These are phyloP conservation scores for Hypoxylon cercidicola DNA, from an alignment of 495 filamentous ascomycete species.

Conservation along the genomic window DNA sequence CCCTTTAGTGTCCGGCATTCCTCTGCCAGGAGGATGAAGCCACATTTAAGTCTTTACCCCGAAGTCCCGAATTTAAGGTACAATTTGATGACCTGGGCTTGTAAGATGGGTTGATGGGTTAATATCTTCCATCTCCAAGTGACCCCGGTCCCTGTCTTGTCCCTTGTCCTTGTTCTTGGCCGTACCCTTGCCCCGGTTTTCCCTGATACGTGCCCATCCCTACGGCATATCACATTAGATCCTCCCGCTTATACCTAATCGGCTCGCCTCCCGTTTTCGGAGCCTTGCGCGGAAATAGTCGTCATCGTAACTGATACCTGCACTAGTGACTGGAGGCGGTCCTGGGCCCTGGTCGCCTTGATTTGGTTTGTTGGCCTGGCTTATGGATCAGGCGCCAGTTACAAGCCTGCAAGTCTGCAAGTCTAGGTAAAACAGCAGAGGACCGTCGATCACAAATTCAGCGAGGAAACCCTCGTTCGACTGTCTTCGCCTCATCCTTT, in stretches of 20 bases:
- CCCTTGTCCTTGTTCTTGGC: conserved; percentile 3
- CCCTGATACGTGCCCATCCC: conserved; percentile 37
- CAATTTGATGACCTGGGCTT: no score
- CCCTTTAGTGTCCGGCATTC: no score
- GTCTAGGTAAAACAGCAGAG: neutral
- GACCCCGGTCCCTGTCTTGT: conserved; percentile 24
- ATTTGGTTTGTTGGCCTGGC: conserved; percentile 6
- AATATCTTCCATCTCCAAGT: conserved; percentile 7
- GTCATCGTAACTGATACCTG: conserved; percentile 43
- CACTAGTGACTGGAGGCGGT: conserved; percentile 18
- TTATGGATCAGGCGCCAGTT: conserved; percentile 15
- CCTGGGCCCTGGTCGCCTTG: no score
- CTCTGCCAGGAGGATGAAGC: no score
- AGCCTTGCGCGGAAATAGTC: conserved; percentile 45
- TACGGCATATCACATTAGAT: conserved; percentile 36
- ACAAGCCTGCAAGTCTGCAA: no score
- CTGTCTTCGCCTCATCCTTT: conserved; percentile 39
- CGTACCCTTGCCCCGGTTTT: conserved; percentile 26
- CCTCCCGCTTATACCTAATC: conserved; percentile 37
- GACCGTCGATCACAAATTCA: conserved; percentile 36
- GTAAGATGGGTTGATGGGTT: no score
- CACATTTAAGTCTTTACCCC: conserved; percentile 18
- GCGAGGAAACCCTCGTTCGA: conserved; percentile 14
- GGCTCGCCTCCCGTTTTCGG: conserved; percentile 47
- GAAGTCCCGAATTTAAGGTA: conserved; percentile 28